Evolutionary conservation across 2,329 filamentous ascomycete species (phyloP).

Genomic region (Scopulariopsis brevicaulis): DNA sequence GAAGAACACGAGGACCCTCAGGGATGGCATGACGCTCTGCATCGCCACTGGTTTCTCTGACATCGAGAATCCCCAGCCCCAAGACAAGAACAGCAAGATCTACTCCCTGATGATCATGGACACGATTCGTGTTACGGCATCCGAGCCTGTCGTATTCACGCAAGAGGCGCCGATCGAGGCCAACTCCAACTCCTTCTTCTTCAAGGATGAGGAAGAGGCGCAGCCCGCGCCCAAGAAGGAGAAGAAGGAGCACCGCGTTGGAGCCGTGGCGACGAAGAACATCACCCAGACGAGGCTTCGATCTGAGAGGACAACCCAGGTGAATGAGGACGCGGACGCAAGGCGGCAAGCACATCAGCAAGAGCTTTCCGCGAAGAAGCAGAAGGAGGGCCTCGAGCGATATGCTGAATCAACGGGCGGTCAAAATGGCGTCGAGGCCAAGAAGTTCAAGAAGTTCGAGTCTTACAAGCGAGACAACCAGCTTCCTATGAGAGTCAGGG

Average conservation of each 20-base stretch:
- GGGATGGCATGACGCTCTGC: slow-evolving; percentile 94
- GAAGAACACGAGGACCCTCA: slow-evolving; percentile 74
- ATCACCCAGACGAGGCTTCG: slow-evolving; percentile 89
- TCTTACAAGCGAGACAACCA: slow-evolving; percentile 98
- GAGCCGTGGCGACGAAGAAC: slow-evolving; percentile 85
- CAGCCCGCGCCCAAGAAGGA: slow-evolving; percentile 82
- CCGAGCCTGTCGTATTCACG: slow-evolving; percentile 82
- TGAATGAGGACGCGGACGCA: slow-evolving; percentile 82
- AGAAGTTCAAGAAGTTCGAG: slow-evolving; percentile 98
- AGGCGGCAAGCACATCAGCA: slow-evolving; percentile 86
- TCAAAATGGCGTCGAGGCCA: slow-evolving; percentile 82
- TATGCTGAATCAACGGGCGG: slow-evolving; percentile 79
- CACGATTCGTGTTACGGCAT: slow-evolving; percentile 74
- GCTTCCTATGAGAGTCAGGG: slow-evolving; percentile 70
- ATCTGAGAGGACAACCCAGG: slow-evolving; percentile 78
- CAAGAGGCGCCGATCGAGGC: slow-evolving; percentile 84
- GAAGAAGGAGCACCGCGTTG: slow-evolving; percentile 72
- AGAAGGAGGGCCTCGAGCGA: slow-evolving; percentile 72
- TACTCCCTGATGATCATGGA: slow-evolving; percentile 90
- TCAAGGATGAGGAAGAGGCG: slow-evolving; percentile 89
- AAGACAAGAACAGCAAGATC: slow-evolving; percentile 78
- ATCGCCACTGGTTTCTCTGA: slow-evolving; percentile 86
- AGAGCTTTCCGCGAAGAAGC: slow-evolving; percentile 76
- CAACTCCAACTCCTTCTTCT: slow-evolving; percentile 95
- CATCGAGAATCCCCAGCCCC: slow-evolving; percentile 73